Evolutionary conservation across 1,284 basidiomycete genomes (phyloP).

Genomic region (Irpex lacteus): DNA sequence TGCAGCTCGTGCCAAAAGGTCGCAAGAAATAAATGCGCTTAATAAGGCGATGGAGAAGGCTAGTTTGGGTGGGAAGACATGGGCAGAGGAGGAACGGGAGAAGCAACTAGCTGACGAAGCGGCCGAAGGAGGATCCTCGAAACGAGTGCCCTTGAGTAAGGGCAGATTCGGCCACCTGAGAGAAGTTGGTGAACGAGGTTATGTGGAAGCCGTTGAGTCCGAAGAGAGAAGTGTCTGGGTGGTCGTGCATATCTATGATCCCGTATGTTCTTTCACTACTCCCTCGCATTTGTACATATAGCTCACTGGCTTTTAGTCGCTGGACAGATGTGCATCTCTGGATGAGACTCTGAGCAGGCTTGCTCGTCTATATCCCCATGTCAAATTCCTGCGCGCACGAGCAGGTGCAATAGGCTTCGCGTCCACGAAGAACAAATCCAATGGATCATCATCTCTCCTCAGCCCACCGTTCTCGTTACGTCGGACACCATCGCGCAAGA

Average conservation of each 20-base stretch:
- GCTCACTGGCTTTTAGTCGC: constrained; percentile 41
- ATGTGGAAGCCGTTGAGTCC: constrained; percentile 71
- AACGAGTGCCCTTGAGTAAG: constrained; percentile 41
- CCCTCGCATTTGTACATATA: neutral
- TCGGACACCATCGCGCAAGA: constrained; percentile 24
- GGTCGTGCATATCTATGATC: constrained; percentile 80
- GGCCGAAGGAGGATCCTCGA: constrained; percentile 31
- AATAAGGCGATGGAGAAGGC: constrained; percentile 58
- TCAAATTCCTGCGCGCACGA: constrained; percentile 76
- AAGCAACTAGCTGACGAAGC: constrained; percentile 31
- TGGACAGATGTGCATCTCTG: constrained; percentile 69
- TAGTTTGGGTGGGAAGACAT: constrained; percentile 64
- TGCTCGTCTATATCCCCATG: constrained; percentile 66
- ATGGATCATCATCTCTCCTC: constrained; percentile 8
- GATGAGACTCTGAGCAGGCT: constrained; percentile 69
- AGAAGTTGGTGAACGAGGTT: constrained; percentile 76
- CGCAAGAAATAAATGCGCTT: constrained; percentile 47
- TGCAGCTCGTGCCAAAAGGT: constrained; percentile 45
- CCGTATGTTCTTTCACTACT: constrained; percentile 47
- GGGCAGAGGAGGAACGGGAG: constrained; percentile 67
- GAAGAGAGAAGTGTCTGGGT: constrained; percentile 73
- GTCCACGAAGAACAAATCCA: constrained; percentile 24
- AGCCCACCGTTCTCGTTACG: constrained; percentile 21
- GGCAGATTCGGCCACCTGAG: constrained; percentile 77
- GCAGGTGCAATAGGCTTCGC: constrained; percentile 80